Evolutionary conservation across 169 alveolate species (phyloP), one percentile per base, ranked within the genome.

Genomic region (Ichthyophthirius multifiliis): DNA sequence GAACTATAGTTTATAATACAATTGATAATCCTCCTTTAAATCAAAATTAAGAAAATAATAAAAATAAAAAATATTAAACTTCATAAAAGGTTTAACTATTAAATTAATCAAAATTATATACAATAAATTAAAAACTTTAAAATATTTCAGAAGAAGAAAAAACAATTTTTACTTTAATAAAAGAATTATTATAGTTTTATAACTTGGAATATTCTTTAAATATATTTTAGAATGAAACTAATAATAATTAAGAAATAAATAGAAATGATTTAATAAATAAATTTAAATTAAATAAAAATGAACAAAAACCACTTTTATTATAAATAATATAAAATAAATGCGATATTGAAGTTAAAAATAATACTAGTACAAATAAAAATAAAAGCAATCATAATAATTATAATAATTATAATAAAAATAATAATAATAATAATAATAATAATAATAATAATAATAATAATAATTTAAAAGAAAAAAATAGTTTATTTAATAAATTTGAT

Each of bases 101-200:
- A n/a, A n/a, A n/a, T n/a, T n/a, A n/a, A n/a, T n/a, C n/a, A n/a
- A n/a, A n/a, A n/a, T n/a, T n/a, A n/a, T n/a, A n/a, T n/a, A n/a
- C n/a, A n/a, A n/a, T n/a, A n/a, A n/a, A n/a, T n/a, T n/a, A n/a
- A n/a, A n/a, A n/a, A n/a, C n/a, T n/a, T n/a, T n/a, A n/a, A n/a
- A n/a, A n/a, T n/a, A n/a, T n/a, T n/a, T n/a, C n/a, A n/a, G 71
- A 55, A 10, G 71, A 55, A 7, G 71, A 55, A 55, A 55, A 55
- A 55, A 10, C 31, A 4, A 16, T 39, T 20, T 27, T 55, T 12
- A 27, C 31, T 34, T 15, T 55, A 20, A 39, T 55, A 4, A 20
- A 55, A 27, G 71, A 55, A 7, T 39, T 55, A 20, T 27, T 55
- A 20, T 16, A 55, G 5, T 55, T 27, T 55, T 55, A 55, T 55